Evolutionary conservation across 768 basidiomycete species (phyloP), one percentile per base, ranked within the genome.

Genomic region (Rhodotorula babjevae): DNA sequence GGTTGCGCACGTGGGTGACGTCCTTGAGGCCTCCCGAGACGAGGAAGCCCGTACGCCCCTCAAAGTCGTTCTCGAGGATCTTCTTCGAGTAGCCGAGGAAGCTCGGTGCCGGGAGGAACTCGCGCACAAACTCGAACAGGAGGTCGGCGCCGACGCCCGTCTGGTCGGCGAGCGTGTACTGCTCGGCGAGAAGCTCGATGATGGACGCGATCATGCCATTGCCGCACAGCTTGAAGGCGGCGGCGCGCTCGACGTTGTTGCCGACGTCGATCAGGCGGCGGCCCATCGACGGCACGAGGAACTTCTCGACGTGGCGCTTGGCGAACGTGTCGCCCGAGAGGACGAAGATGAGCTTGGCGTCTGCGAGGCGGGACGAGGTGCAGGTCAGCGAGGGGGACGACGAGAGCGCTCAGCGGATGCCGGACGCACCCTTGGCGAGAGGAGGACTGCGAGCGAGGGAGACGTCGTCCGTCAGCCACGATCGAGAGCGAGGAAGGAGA

Each of bases 1-100:
- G 83, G 61, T 84, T 85, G 67, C 89, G 6, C 23, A 52, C 87
- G 63, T 72, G 71, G 6, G 66, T 52, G 0, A 90, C 89, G 78
- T 93, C 92, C 78, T 92, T 92, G 78, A 95, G 87, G 27, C 91
- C 93, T n/a, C 90, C 90, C 12, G 50, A 61, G 61, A 93, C 86
- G 21, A 87, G 83, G 79, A 95, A 93, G 23, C 92, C 93, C 27
- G 82, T 83, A 16, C 84, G 83, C 31, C 87, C 90, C 68, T 91
- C 88, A 78, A 93, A 94, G 47, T 85, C 83, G 81, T 92, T 88
- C 66, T 87, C 82, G 19, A 87, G 82, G 83, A 93, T 90, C 79
- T 87, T 88, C 36, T 87, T 84, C 31, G 86, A 86, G 79, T 90
- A 76, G 2, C 65, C 65, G 49, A 72, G 40, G 49, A 72, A 65